Evolutionary conservation across 371 early-diverging fungal species (phyloP), one percentile per base, ranked within the genome.

Genomic region (Mortierella polycephala): DNA sequence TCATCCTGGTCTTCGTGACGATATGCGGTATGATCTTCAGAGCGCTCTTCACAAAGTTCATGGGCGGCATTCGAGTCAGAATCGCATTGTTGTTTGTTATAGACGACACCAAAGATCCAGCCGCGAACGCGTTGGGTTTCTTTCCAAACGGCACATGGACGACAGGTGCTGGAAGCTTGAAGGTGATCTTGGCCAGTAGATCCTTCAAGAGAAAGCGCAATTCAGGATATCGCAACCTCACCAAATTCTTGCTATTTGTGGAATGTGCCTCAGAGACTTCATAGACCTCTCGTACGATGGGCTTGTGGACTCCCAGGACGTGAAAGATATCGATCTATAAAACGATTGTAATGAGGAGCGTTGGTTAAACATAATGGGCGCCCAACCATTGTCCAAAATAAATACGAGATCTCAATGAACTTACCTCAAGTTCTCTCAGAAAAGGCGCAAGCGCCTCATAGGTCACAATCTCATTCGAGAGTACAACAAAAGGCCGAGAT

Each of bases 201-300:
- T 90, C 91, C 14, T 81, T 74, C 10, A 90, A 66, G 6, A 90
- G 77, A 58, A 88, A 89, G 42, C 81, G 85, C 14, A 85, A 68
- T 30, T 85, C 81, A 16, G 68, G 64, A 49, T 76, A 70, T 8
- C 52, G 54, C 23, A 72, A 57, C n/a, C 74, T 62, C 1, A 80
- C 71, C 9, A 18, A 18, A 0, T 60, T 42, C 49, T 42, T 56
- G 18, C 51, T 51, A 9, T 18, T 4, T 18, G 10, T 20, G 7
- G 16, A 16, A 18, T 54, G 53, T 49, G 18, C n/a, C 40, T 68
- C 69, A 7, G 61, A 49, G 14, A 54, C 20, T 30, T 68, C 76
- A 11, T 57, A 58, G 7, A 68, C 58, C 23, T 69, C 66, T 10
- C 61, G 58, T 12, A 52, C 51, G 65, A 75, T 67, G 50, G 68